These are phyloP conservation scores for Tagetes erecta DNA, from an alignment of 129 eudicot genomes.

Conservation along the genomic window DNA sequence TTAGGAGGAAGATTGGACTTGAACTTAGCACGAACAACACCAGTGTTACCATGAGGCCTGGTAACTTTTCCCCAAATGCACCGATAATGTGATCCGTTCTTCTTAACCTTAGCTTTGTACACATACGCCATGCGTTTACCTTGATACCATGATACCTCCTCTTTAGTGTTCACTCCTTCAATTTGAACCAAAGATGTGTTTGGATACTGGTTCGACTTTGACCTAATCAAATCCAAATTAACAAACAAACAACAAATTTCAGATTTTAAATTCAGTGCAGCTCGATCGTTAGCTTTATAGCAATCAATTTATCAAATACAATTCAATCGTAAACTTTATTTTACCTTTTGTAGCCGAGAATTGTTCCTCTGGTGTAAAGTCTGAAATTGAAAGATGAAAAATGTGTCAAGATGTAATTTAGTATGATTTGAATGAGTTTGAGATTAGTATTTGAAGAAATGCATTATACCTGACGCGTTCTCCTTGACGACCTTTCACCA, in stretches of 20 bases:
- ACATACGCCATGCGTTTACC: conserved; percentile 86
- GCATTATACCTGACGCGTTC: conserved; percentile 73
- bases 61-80: conserved; percentile 96
- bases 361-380: conserved; percentile 82
- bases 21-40: conserved; percentile 92
- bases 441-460: background rate
- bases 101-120: conserved; percentile 89
- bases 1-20: conserved; percentile 93
- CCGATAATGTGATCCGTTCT: conserved; percentile 70
- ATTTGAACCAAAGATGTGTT: conserved; percentile 85
- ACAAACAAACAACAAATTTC: background rate
- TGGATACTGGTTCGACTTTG: conserved; percentile 98
- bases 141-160: conserved; percentile 85
- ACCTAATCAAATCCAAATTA: conserved; percentile 37
- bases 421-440: background rate
- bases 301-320: too few relatives aligned
- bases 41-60: conserved; percentile 97
- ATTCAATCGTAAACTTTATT: too few relatives aligned
- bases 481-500: conserved; percentile 96
- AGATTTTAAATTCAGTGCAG: background rate
- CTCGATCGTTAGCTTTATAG: background rate
- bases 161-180: conserved; percentile 88
- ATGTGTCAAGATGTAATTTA: background rate
- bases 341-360: conserved; percentile 92
- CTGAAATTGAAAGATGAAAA: conserved; percentile 27